Percentiles rank a stretch among this genome's conserved stretches.
Conservation (phyloP, 345 rosid genomes). For the Abelmoschus esculentus region DNA sequence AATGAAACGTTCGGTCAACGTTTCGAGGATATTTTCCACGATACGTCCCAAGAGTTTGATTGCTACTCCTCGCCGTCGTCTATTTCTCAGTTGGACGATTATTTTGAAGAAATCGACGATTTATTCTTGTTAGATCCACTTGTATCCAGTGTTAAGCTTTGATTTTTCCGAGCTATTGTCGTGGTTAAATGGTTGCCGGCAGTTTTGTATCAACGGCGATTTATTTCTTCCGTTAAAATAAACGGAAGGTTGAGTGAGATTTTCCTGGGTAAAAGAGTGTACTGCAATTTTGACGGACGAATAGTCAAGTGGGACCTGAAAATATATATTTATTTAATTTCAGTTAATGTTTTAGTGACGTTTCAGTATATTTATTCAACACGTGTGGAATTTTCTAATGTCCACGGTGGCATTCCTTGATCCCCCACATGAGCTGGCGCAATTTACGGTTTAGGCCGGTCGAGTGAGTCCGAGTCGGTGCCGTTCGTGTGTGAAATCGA, state of each 20-base stretch:
- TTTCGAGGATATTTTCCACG: slow-evolving; percentile 21
- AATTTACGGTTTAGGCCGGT: slow-evolving; percentile 41
- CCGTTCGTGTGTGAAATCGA: slow-evolving; percentile 26
- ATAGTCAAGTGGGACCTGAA: neutral
- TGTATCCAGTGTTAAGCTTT: neutral
- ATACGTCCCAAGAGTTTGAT: neutral
- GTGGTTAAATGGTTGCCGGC: neutral
- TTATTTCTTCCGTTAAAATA: neutral
- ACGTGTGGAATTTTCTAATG: slow-evolving; percentile 9
- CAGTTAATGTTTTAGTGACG: neutral
- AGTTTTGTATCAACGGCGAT: neutral
- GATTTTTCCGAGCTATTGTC: neutral
- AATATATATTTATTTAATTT: neutral
- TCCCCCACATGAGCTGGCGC: slow-evolving; percentile 35
- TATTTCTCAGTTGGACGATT: slow-evolving; percentile 29
- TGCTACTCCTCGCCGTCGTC: slow-evolving; percentile 19
- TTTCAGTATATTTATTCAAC: neutral
- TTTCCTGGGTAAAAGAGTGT: neutral
- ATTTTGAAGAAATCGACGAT: slow-evolving; percentile 67
- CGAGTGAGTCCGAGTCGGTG: slow-evolving; percentile 42
- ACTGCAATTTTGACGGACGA: neutral
- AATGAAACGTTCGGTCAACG: slow-evolving; percentile 14
- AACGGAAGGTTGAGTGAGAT: neutral
- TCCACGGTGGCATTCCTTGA: slow-evolving; percentile 50
- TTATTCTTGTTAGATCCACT: slow-evolving; percentile 43